phyloP scores from a whole-genome alignment of 1,139 yeast species.

The Saccharomycopsis phalli region DNA sequence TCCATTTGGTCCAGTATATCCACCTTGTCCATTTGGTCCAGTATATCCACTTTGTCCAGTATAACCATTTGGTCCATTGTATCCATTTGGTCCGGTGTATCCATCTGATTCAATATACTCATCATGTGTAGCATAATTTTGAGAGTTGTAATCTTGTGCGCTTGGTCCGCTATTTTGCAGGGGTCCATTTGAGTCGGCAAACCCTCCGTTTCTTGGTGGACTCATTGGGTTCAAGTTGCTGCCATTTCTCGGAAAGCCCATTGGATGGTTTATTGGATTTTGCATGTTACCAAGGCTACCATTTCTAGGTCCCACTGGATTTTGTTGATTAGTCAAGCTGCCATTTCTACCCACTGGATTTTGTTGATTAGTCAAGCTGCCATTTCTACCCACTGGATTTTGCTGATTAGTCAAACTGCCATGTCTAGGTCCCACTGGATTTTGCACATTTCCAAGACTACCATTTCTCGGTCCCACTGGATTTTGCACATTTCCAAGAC shows the following conservation, averaged over 20 bases:
- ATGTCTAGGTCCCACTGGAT: constrained; percentile 10
- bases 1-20: too few relatives aligned
- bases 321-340: constrained; percentile 9
- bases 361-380: constrained; percentile 8
- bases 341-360: constrained; percentile 8
- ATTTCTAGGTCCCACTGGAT: constrained; percentile 7
- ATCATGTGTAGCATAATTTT: too few relatives aligned
- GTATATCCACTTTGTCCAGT: too few relatives aligned
- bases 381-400: constrained; percentile 14
- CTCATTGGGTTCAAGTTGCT: constrained; percentile 10
- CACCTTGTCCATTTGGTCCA: too few relatives aligned
- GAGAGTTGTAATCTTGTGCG: too few relatives aligned
- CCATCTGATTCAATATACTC: too few relatives aligned
- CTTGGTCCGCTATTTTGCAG: too few relatives aligned
- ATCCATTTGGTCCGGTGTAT: too few relatives aligned
- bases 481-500: constrained; percentile 7
- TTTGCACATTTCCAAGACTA: constrained; percentile 9
- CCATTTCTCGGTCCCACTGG: constrained; percentile 9
- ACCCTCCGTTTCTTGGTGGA: neutral
- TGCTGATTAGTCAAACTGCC: constrained; percentile 8
- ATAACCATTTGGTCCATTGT: too few relatives aligned
- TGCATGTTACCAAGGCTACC: constrained; percentile 10
- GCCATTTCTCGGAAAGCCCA: too few relatives aligned
- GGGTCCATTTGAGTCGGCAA: too few relatives aligned
- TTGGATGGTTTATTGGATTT: constrained; percentile 14